phyloP scores from a whole-genome alignment of 176 grass and related monocot genomes.

The Poa annua region DNA sequence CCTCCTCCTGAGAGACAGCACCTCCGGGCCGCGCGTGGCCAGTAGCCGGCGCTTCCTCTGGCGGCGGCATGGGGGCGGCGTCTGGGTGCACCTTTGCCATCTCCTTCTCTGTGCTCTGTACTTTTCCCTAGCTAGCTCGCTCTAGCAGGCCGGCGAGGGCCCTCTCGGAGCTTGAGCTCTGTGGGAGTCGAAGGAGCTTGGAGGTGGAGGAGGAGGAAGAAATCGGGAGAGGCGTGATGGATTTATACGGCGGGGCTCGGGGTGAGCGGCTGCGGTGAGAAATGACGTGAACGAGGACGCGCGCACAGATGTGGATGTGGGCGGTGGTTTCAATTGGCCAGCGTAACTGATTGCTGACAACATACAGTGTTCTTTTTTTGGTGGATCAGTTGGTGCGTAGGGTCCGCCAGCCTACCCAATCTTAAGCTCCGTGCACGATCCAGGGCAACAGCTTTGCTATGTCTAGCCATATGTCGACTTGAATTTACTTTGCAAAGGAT shows the following conservation, averaged over 20 bases:
- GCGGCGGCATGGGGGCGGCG: background rate
- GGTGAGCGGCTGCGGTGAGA: slow-evolving; percentile 5
- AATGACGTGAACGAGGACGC: slow-evolving; percentile 6
- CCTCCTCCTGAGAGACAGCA: background rate
- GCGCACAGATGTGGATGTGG: background rate
- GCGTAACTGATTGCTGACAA: slow-evolving; percentile 6
- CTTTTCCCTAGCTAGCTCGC: background rate
- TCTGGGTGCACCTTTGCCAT: slow-evolving; percentile 69
- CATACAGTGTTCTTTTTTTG: background rate
- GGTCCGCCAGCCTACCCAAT: background rate
- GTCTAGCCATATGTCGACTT: too few species aligned
- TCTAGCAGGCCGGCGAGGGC: slow-evolving; percentile 12
- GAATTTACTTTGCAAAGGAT: too few species aligned
- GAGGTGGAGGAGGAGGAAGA: slow-evolving; percentile 9
- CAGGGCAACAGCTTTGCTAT: too few species aligned
- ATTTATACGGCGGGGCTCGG: background rate
- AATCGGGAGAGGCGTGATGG: too few species aligned
- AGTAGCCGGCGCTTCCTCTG: slow-evolving; percentile 14
- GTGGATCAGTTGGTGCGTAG: background rate
- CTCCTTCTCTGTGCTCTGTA: background rate
- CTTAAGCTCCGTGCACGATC: too few species aligned
- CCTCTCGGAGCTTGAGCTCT: background rate
- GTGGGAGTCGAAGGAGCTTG: background rate
- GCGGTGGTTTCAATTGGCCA: slow-evolving; percentile 28
- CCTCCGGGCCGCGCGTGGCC: background rate